Percentiles rank a stretch among this genome's conserved stretches.
Conservation (phyloP, 176 grass and related monocot genomes). For the Thinopyrum elongatum region DNA sequence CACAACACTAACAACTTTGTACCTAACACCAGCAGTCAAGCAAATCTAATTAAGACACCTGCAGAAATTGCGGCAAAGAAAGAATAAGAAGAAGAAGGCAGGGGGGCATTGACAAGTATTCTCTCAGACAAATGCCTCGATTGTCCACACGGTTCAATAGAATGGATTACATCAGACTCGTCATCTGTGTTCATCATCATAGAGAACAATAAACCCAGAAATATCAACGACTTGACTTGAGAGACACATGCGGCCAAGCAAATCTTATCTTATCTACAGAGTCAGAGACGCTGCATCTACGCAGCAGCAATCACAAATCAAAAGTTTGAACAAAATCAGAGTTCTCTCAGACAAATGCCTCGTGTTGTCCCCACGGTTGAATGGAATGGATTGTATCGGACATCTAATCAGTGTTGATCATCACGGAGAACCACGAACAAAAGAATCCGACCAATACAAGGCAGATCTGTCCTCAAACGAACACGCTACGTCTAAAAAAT, state of each 20-base stretch:
- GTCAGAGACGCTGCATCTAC: no score
- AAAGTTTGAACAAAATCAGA: no score
- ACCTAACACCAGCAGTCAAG: neutral
- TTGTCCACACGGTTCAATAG: conserved; percentile 9
- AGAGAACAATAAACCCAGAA: neutral
- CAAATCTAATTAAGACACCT: neutral
- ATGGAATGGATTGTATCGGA: conserved; percentile 58
- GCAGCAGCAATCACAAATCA: neutral
- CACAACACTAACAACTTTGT: neutral
- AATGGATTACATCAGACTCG: conserved; percentile 25
- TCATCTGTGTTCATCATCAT: conserved; percentile 25
- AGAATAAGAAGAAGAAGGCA: no score
- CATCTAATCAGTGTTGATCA: conserved; percentile 53
- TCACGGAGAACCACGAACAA: conserved; percentile 10
- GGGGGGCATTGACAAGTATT: no score
- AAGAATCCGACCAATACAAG: neutral
- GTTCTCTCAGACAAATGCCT: conserved; percentile 58
- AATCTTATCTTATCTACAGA: neutral
- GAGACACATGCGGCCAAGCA: neutral
- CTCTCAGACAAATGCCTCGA: conserved; percentile 19
- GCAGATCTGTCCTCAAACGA: neutral
- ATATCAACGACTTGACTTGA: no score
- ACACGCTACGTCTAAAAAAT: neutral
- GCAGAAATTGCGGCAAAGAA: no score
- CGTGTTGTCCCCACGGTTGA: conserved; percentile 50